phyloP scores from a whole-genome alignment of 768 basidiomycete species.

The Omphalotus guepiniiformis region DNA sequence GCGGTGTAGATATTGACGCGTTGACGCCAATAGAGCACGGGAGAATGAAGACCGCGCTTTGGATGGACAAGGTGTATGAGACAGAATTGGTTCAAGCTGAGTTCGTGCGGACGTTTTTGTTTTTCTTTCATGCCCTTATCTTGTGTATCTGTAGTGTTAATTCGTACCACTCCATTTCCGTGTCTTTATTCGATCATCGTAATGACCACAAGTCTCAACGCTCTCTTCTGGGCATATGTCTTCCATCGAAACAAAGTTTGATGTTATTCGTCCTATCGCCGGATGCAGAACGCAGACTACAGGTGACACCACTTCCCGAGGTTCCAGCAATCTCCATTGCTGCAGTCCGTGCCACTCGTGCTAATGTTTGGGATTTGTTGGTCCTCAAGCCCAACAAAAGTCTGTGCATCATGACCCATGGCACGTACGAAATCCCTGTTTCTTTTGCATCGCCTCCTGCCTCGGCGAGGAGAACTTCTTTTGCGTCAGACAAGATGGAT shows the following conservation, averaged over 20 bases:
- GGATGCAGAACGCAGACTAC: constrained; percentile 36
- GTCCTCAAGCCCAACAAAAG: constrained; percentile 53
- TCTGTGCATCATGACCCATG: constrained; percentile 61
- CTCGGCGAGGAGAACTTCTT: background rate
- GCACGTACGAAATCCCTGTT: constrained; percentile 34
- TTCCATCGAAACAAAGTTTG: constrained; percentile 42
- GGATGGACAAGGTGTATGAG: constrained; percentile 60
- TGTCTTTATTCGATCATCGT: constrained; percentile 61
- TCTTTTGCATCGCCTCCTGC: background rate
- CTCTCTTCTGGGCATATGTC: constrained; percentile 51
- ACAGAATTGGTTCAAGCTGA: constrained; percentile 42
- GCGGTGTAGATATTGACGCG: constrained; percentile 38
- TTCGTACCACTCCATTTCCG: constrained; percentile 45
- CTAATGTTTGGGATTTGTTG: constrained; percentile 63
- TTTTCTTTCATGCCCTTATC: constrained; percentile 5
- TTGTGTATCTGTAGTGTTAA: constrained; percentile 26
- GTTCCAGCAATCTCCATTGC: constrained; percentile 47
- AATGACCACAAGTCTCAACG: constrained; percentile 52
- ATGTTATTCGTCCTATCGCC: constrained; percentile 47
- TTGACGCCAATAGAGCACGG: constrained; percentile 49
- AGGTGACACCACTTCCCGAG: constrained; percentile 32
- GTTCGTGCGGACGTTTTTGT: constrained; percentile 36
- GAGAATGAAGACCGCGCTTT: constrained; percentile 67
- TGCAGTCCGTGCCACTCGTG: constrained; percentile 60
- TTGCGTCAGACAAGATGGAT: background rate